Percentiles rank a stretch among this genome's conserved stretches.
phyloP scores from a whole-genome alignment of 345 rosid species.

The Moringa oleifera region DNA sequence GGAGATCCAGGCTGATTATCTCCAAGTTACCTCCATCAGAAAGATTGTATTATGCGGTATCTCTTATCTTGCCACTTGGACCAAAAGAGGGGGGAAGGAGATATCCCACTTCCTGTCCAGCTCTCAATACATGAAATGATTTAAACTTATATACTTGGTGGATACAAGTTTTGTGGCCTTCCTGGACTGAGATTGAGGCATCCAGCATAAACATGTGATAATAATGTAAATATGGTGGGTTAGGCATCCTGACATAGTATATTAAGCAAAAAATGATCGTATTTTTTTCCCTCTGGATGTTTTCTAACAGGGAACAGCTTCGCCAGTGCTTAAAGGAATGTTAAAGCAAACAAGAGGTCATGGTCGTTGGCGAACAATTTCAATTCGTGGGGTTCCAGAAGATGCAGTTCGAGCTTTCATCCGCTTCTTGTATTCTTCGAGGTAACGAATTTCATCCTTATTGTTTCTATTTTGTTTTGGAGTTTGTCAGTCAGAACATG shows the following conservation, averaged over 20 bases:
- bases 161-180: not conserved
- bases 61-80: too few species aligned
- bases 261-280: slow-evolving; percentile 9
- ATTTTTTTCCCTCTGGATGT: not conserved
- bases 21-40: too few species aligned
- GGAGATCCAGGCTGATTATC: not conserved
- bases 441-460: slow-evolving; percentile 32
- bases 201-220: not conserved
- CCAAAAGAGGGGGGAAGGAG: too few species aligned
- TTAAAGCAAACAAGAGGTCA: slow-evolving; percentile 50
- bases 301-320: slow-evolving; percentile 67
- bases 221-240: not conserved
- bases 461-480: too few species aligned
- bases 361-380: slow-evolving; percentile 41
- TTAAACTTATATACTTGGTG: not conserved
- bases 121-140: too few species aligned
- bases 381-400: slow-evolving; percentile 65
- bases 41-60: too few species aligned
- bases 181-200: not conserved
- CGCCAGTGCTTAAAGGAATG: slow-evolving; percentile 71
- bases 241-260: slow-evolving; percentile 4
- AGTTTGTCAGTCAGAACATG: too few species aligned
- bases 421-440: slow-evolving; percentile 74
- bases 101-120: too few species aligned
- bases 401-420: slow-evolving; percentile 71